Conservation (phyloP, 805 yeast genomes). For the Saccharomycopsis sp. region DNA sequence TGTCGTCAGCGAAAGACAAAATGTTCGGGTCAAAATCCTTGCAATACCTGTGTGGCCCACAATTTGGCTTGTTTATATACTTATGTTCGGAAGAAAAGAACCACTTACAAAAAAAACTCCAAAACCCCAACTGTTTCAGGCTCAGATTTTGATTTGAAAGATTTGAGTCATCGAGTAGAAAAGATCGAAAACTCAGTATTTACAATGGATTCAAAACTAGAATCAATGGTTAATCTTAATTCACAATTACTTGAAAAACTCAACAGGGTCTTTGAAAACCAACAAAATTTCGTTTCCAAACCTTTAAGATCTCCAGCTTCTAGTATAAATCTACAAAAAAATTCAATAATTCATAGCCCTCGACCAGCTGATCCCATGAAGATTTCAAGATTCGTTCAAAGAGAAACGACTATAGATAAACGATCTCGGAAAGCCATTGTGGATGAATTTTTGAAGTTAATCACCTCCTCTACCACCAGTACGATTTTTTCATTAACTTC, state of each 20-base stretch:
- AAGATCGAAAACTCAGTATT: neutral
- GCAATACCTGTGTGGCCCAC: conserved; percentile 12
- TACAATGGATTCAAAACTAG: neutral
- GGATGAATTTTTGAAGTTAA: conserved; percentile 5
- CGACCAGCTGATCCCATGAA: conserved; percentile 1
- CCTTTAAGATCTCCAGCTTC: too few relatives aligned
- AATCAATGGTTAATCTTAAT: neutral
- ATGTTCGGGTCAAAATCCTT: conserved; percentile 14
- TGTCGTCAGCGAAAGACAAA: conserved; percentile 17
- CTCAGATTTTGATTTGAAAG: neutral
- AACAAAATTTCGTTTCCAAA: too few relatives aligned
- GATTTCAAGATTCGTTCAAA: neutral
- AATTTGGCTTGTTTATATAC: conserved; percentile 11
- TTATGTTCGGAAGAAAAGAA: conserved; percentile 15
- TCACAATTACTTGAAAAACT: too few relatives aligned
- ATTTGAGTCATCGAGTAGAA: neutral
- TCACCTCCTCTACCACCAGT: neutral
- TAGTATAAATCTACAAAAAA: too few relatives aligned
- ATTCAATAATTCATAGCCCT: neutral
- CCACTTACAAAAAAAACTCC: conserved; percentile 6
- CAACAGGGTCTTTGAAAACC: too few relatives aligned
- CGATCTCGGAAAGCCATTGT: neutral
- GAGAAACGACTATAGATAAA: neutral
- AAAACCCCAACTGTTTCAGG: neutral
- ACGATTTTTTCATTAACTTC: conserved; percentile 6